Conservation (phyloP, 805 yeast genomes). For the Yamadazyma phyllophila region DNA sequence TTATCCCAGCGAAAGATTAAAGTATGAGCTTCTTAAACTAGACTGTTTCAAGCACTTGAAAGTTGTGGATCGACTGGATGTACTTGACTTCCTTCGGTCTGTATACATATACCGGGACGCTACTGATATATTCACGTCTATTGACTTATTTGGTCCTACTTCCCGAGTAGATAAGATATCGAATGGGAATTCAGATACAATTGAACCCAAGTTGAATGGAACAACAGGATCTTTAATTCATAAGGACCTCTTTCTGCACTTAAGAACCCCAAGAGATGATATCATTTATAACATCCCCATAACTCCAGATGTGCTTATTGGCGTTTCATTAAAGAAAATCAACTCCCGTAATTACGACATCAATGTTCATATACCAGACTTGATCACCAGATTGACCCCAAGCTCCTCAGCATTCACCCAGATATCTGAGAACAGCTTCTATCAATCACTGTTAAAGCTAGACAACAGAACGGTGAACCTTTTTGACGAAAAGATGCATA, state of each 20-base stretch:
- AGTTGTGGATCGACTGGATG: not conserved
- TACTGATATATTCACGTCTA: conserved; percentile 12
- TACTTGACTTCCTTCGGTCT: conserved; percentile 1
- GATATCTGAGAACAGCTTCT: not conserved
- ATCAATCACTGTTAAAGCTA: not conserved
- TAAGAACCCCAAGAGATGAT: conserved; percentile 24
- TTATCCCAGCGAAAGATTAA: conserved; percentile 29
- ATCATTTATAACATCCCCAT: conserved; percentile 30
- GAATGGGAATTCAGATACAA: conserved; percentile 12
- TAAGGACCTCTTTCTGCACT: conserved; percentile 33
- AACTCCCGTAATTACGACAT: conserved; percentile 34
- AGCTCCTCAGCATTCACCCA: conserved; percentile 18
- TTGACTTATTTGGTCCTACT: conserved; percentile 7
- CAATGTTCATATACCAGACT: conserved; percentile 44
- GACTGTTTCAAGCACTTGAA: conserved; percentile 1
- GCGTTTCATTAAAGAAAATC: conserved; percentile 36
- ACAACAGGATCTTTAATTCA: not conserved
- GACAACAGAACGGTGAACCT: conserved; percentile 13
- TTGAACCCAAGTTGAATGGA: conserved; percentile 15
- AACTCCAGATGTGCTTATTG: conserved; percentile 16
- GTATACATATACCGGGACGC: conserved; percentile 6
- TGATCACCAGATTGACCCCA: conserved; percentile 35
- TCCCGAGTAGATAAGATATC: conserved; percentile 7
- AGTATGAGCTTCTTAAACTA: not conserved
- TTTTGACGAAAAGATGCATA: conserved; percentile 16